phyloP scores from a whole-genome alignment of 139 green algal species.

The Desmodesmus armatus region DNA sequence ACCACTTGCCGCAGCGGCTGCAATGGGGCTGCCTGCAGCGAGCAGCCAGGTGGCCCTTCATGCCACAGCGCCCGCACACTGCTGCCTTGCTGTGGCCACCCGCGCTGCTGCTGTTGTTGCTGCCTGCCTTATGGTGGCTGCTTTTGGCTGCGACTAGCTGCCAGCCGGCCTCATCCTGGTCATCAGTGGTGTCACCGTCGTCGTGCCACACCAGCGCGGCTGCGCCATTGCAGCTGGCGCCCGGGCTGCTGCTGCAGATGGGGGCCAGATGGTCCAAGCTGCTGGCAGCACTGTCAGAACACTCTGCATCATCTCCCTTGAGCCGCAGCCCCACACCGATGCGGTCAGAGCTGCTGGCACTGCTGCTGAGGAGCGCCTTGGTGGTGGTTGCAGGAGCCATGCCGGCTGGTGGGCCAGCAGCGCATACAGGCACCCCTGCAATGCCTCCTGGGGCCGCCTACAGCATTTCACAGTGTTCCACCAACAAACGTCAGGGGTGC shows the following conservation, averaged over 20 bases:
- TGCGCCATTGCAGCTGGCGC: conserved; percentile 10
- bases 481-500: not conserved
- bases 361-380: not conserved
- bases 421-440: not conserved
- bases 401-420: no score
- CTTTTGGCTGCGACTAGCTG: conserved; percentile 28
- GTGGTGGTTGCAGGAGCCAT: not conserved
- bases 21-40: conserved; percentile 32
- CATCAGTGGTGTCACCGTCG: conserved; percentile 8
- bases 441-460: not conserved
- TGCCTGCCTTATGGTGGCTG: not conserved
- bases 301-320: not conserved
- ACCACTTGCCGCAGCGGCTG: conserved; percentile 40
- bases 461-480: not conserved
- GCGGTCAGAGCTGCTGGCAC: not conserved
- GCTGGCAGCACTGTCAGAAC: not conserved
- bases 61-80: conserved; percentile 41
- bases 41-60: conserved; percentile 8
- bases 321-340: not conserved
- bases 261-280: not conserved
- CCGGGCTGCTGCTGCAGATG: conserved; percentile 7
- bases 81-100: no score
- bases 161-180: conserved; percentile 31
- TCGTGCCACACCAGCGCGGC: conserved; percentile 6
- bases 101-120: conserved; percentile 10